Evolutionary conservation across 1,284 basidiomycete species (phyloP).

Genomic region (Microbotryomycetes sp.): DNA sequence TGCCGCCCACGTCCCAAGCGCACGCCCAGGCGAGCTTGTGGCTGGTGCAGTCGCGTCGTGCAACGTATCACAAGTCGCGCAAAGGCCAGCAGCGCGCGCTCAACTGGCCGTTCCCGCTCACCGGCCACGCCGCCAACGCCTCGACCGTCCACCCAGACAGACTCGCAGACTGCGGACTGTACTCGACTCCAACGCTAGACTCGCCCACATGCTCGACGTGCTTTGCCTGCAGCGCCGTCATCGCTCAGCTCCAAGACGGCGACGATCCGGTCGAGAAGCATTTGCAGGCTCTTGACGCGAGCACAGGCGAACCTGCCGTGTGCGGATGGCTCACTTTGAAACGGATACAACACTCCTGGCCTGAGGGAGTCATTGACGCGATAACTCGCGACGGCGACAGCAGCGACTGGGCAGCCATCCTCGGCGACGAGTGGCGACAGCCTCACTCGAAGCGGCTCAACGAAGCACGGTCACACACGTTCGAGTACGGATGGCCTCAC

Average conservation of each 20-base stretch:
- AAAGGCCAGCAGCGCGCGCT: conserved; percentile 8
- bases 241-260: conserved; percentile 21
- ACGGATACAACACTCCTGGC: background rate
- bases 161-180: conserved; percentile 20
- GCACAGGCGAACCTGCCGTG: background rate
- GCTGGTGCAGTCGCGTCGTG: conserved; percentile 7
- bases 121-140: background rate
- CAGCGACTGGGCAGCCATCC: background rate
- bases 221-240: conserved; percentile 14
- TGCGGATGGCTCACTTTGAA: conserved; percentile 8
- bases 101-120: conserved; percentile 25
- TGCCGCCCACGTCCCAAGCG: background rate
- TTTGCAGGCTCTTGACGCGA: conserved; percentile 4
- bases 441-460: conserved; percentile 5
- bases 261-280: conserved; percentile 17
- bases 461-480: conserved; percentile 12
- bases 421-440: conserved; percentile 6
- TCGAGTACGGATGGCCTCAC: conserved; percentile 22
- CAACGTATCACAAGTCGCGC: conserved; percentile 24
- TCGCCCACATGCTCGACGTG: conserved; percentile 23
- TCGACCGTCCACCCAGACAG: conserved; percentile 23
- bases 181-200: conserved; percentile 13
- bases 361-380: conserved; percentile 1
- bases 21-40: background rate
- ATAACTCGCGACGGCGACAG: background rate